These are phyloP conservation scores for Fragilariopsis cylindrus DNA, from an alignment of 108 stramenopile species.

Conservation along the genomic window DNA sequence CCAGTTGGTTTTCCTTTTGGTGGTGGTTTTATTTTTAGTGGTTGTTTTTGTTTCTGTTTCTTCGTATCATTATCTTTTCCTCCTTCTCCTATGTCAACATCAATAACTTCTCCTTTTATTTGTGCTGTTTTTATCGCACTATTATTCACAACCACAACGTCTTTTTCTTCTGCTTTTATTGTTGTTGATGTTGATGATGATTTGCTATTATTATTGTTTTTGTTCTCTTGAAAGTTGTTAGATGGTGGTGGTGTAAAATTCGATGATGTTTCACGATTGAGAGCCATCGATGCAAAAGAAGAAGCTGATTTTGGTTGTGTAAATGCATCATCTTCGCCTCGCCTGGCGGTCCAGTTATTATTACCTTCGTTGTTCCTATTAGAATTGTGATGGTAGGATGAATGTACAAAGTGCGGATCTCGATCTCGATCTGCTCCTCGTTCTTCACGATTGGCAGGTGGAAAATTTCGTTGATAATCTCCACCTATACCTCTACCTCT, in stretches of 20 bases:
- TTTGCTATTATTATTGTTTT: neutral
- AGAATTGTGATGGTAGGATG: neutral
- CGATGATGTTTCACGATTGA: neutral
- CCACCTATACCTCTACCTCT: neutral
- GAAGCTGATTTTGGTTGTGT: slow-evolving; percentile 3
- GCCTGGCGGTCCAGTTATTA: neutral
- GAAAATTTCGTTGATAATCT: slow-evolving; percentile 6
- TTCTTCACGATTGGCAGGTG: neutral
- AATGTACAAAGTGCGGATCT: neutral
- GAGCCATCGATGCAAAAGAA: neutral
- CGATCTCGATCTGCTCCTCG: neutral
- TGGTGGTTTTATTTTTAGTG: slow-evolving; percentile 32
- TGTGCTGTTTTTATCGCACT: too few relatives aligned
- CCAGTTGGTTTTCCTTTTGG: slow-evolving; percentile 46
- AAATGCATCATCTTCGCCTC: neutral
- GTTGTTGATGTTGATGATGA: neutral
- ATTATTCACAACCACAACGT: neutral
- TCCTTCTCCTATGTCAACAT: neutral
- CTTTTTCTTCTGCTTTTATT: neutral
- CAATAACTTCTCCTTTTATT: neutral
- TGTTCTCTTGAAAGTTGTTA: too few relatives aligned
- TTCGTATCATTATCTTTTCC: slow-evolving; percentile 1
- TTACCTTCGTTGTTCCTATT: neutral
- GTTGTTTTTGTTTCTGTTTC: slow-evolving; percentile 7
- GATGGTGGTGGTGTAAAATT: too few relatives aligned